A percentile compares a stretch with the other conserved stretches of the same genome.
These are phyloP conservation scores for Dicorynia guianensis DNA, from an alignment of 306 rosid genomes.

Conservation along the genomic window DNA sequence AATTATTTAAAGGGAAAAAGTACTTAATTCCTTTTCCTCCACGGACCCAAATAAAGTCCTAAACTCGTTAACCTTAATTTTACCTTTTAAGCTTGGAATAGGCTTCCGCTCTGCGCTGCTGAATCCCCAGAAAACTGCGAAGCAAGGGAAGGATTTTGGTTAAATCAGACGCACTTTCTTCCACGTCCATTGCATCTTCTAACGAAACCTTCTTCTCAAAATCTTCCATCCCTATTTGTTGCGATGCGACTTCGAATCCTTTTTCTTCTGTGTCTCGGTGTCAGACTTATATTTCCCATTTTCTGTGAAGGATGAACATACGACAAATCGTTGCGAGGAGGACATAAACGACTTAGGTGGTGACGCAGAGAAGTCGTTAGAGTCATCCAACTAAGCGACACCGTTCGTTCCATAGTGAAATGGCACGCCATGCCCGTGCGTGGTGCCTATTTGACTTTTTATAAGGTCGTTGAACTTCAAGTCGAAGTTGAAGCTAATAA, in stretches of 20 bases:
- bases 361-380: too few species aligned
- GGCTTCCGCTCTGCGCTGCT: conserved; percentile 83
- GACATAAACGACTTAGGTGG: too few species aligned
- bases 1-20: background rate
- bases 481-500: too few species aligned
- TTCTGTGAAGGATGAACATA: background rate
- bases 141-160: conserved; percentile 53
- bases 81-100: conserved; percentile 78
- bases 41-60: conserved; percentile 13
- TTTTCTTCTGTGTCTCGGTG: background rate
- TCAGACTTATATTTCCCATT: background rate
- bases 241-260: background rate
- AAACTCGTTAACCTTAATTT: background rate
- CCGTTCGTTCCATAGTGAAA: too few species aligned
- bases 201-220: conserved; percentile 69
- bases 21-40: background rate
- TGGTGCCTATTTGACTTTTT: too few species aligned
- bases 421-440: too few species aligned
- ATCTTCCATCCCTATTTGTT: conserved; percentile 53
- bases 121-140: conserved; percentile 66
- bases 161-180: conserved; percentile 19
- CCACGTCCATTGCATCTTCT: conserved; percentile 56
- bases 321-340: background rate
- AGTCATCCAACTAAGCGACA: too few species aligned
- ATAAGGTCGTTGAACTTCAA: too few species aligned